phyloP scores from a whole-genome alignment of 2,329 filamentous ascomycete genomes.

The Dendryphion nanum region DNA sequence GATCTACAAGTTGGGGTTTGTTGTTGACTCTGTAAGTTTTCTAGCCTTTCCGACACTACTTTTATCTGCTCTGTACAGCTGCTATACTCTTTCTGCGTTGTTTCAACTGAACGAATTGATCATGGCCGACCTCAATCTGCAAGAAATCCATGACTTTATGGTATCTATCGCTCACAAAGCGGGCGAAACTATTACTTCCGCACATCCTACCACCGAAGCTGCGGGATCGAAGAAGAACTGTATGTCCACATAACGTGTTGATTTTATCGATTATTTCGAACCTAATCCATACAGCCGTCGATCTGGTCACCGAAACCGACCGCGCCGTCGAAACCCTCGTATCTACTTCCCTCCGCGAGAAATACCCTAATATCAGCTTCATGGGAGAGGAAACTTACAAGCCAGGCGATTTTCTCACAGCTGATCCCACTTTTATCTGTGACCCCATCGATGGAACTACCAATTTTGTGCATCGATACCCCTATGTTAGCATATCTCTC shows the following conservation, averaged over 20 bases:
- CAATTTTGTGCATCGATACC: conserved; percentile 77
- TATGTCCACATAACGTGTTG: conserved; percentile 20
- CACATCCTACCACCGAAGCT: conserved; percentile 41
- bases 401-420: conserved; percentile 61
- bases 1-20: no score
- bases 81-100: no score
- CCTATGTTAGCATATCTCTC: conserved; percentile 72
- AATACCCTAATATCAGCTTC: conserved; percentile 55
- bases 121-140: conserved; percentile 41
- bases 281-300: conserved; percentile 45
- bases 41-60: no score
- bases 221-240: conserved; percentile 52
- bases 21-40: no score
- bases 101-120: no score
- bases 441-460: conserved; percentile 82
- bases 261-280: background rate
- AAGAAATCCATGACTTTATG: conserved; percentile 51
- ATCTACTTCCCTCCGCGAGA: conserved; percentile 48
- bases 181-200: conserved; percentile 47
- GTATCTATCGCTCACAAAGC: conserved; percentile 46
- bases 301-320: conserved; percentile 64
- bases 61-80: no score
- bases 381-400: conserved; percentile 64
- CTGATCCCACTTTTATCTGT: conserved; percentile 72
- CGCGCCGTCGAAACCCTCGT: conserved; percentile 60